Conservation (phyloP, 306 rosid genomes). For the Vigna unguiculata region DNA sequence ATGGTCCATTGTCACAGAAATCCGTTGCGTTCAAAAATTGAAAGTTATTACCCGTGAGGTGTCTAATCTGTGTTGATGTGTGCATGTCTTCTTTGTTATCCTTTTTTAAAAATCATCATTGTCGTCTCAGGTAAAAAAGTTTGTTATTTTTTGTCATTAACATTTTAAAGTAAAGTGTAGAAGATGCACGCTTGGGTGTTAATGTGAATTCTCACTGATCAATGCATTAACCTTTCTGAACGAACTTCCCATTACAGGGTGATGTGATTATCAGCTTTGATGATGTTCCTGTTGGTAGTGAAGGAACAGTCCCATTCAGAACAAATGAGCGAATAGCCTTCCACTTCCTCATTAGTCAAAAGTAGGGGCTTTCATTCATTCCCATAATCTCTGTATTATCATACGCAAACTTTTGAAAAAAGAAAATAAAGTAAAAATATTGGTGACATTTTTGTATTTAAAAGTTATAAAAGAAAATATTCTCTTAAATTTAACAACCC, state of each 20-base stretch:
- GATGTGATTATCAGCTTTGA: constrained; percentile 97
- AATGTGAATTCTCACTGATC: constrained; percentile 1
- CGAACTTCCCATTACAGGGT: constrained; percentile 69
- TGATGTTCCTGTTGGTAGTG: constrained; percentile 81
- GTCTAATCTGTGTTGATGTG: background rate
- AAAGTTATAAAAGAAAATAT: background rate
- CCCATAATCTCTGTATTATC: constrained; percentile 24
- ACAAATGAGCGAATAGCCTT: constrained; percentile 94
- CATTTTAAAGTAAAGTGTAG: constrained; percentile 12
- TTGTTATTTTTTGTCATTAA: constrained; percentile 22
- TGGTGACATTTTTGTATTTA: background rate
- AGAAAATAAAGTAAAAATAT: background rate
- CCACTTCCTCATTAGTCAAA: constrained; percentile 93
- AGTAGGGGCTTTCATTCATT: constrained; percentile 62
- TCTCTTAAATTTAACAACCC: background rate
- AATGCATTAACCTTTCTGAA: constrained; percentile 34
- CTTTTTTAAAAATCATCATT: constrained; percentile 31
- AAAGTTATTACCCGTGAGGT: constrained; percentile 29
- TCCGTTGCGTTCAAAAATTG: constrained; percentile 7
- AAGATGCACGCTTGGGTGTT: constrained; percentile 8
- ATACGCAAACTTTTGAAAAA: background rate
- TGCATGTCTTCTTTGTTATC: constrained; percentile 26
- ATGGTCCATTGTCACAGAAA: background rate
- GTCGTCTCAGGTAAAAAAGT: constrained; percentile 20
- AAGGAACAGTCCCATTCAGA: constrained; percentile 96